phyloP scores from a whole-genome alignment of 2,329 filamentous ascomycete genomes.

The Aotearoamyces nothofagi region DNA sequence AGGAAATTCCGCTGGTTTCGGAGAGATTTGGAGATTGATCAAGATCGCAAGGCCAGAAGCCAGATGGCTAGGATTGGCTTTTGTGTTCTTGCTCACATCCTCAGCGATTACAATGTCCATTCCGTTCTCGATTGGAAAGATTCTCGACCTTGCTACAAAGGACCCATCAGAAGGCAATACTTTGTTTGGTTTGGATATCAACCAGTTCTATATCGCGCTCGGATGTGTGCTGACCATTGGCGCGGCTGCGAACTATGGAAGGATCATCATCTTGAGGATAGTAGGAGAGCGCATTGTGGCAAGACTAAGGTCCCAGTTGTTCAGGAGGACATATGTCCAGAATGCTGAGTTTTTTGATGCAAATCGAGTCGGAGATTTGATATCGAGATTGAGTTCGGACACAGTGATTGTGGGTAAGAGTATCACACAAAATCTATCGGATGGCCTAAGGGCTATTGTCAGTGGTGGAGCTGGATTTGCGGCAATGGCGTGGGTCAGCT shows the following conservation, averaged over 20 bases:
- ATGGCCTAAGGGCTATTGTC: slow-evolving; percentile 82
- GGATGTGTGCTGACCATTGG: slow-evolving; percentile 65
- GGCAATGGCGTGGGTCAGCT: slow-evolving; percentile 91
- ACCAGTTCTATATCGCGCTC: slow-evolving; percentile 77
- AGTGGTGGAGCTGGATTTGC: slow-evolving; percentile 80
- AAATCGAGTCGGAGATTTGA: slow-evolving; percentile 89
- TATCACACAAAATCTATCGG: slow-evolving; percentile 93
- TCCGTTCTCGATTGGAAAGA: slow-evolving; percentile 90
- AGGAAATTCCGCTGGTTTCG: slow-evolving; percentile 41
- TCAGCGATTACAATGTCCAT: slow-evolving; percentile 92
- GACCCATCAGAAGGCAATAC: slow-evolving; percentile 46
- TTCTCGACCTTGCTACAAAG: slow-evolving; percentile 81
- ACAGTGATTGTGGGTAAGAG: slow-evolving; percentile 97
- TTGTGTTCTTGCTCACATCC: slow-evolving; percentile 74
- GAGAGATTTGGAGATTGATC: slow-evolving; percentile 74
- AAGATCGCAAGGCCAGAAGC: slow-evolving; percentile 80
- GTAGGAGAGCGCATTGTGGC: slow-evolving; percentile 92
- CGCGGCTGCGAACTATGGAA: slow-evolving; percentile 81
- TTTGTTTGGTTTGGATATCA: slow-evolving; percentile 71
- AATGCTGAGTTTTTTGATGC: slow-evolving; percentile 99
- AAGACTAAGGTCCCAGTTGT: slow-evolving; percentile 75
- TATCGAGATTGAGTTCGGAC: slow-evolving; percentile 88
- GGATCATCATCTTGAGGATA: slow-evolving; percentile 84
- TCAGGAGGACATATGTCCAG: slow-evolving; percentile 85
- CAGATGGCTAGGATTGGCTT: slow-evolving; percentile 62